Conservation (phyloP, 1,284 basidiomycete genomes). For the Cryptococcus amylolentus region DNA sequence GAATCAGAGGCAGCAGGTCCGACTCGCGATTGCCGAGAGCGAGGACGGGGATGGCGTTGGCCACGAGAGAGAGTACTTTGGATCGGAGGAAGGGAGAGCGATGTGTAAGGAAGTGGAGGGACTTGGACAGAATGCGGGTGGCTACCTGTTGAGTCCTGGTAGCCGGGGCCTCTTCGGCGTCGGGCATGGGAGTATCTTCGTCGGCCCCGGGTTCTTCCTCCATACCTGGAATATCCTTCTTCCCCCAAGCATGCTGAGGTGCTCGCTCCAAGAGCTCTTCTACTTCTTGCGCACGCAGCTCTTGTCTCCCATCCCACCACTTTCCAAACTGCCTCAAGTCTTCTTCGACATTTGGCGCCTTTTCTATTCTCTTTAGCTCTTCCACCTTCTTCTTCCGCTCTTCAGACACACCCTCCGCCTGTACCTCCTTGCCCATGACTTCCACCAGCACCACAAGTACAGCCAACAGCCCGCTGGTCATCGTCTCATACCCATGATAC, state of each 20-base stretch:
- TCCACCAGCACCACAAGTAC: conserved; percentile 83
- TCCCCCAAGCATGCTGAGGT: conserved; percentile 53
- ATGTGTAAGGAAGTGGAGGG: conserved; percentile 86
- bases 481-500: conserved; percentile 75
- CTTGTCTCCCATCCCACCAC: conserved; percentile 62
- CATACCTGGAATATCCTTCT: conserved; percentile 25
- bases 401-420: conserved; percentile 46
- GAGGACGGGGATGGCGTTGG: conserved; percentile 68
- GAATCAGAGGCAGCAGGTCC: conserved; percentile 73
- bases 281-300: conserved; percentile 38
- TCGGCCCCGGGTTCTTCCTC: conserved; percentile 28
- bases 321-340: conserved; percentile 56
- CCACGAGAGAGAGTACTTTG: conserved; percentile 69
- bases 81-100: conserved; percentile 75
- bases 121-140: conserved; percentile 77
- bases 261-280: conserved; percentile 60
- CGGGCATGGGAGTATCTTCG: conserved; percentile 47
- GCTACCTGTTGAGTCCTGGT: conserved; percentile 70
- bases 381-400: conserved; percentile 25
- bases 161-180: conserved; percentile 54
- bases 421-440: conserved; percentile 67
- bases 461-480: conserved; percentile 52
- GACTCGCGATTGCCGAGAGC: conserved; percentile 56
- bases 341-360: conserved; percentile 32
- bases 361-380: conserved; percentile 46